Evolutionary conservation across 2,329 filamentous ascomycete genomes (phyloP).

Genomic region (Aspergillus oerlinghausenensis): DNA sequence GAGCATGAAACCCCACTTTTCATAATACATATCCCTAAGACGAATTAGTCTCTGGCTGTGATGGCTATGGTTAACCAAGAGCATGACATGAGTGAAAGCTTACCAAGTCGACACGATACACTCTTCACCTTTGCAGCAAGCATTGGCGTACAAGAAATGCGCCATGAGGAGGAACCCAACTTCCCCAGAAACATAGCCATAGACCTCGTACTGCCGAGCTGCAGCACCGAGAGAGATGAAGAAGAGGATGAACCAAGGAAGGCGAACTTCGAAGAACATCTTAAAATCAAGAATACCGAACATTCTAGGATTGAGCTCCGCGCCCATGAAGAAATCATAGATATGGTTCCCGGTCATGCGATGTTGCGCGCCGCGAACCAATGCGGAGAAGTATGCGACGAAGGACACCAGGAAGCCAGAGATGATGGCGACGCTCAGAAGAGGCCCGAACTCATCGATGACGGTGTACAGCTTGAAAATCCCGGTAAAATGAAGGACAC

Average conservation of each 20-base stretch:
- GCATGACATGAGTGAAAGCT: conserved; percentile 14
- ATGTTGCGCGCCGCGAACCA: conserved; percentile 75
- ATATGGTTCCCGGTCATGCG: conserved; percentile 81
- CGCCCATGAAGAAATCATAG: conserved; percentile 90
- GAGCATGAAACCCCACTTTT: conserved; percentile 97
- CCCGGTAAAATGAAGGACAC: conserved; percentile 73
- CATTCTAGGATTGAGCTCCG: conserved; percentile 80
- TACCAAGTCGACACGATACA: conserved; percentile 81
- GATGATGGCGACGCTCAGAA: conserved; percentile 88
- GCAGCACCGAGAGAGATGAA: conserved; percentile 71
- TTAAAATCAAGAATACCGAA: conserved; percentile 84
- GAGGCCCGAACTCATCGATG: conserved; percentile 89
- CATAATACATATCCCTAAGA: conserved; percentile 85
- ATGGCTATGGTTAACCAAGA: not conserved
- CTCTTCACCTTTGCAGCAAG: conserved; percentile 88
- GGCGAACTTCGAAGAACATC: conserved; percentile 91
- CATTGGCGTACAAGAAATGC: conserved; percentile 87
- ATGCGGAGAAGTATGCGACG: conserved; percentile 79
- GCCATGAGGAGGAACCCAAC: conserved; percentile 81
- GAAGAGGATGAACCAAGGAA: conserved; percentile 89
- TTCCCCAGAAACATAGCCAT: conserved; percentile 83
- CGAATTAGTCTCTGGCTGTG: not conserved
- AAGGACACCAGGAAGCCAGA: conserved; percentile 81
- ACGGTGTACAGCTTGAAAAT: conserved; percentile 86
- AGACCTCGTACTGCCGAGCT: conserved; percentile 75